A percentile compares a stretch with the other conserved stretches of the same genome.
Conservation (phyloP, 1,284 basidiomycete genomes). For the Ustanciosporium gigantosporum region DNA sequence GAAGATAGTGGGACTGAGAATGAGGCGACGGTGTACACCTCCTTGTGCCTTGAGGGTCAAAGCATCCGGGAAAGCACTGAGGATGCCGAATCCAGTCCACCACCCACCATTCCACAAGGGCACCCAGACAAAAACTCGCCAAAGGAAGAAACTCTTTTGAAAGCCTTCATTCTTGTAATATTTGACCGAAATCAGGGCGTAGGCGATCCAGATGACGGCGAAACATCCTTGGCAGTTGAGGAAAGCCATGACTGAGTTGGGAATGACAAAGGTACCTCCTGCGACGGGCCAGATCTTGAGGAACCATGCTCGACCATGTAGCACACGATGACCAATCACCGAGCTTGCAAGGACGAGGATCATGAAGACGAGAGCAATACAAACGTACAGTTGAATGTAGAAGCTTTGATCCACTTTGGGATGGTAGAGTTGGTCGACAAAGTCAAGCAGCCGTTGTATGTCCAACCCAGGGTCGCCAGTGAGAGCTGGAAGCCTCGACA, state of each 20-base stretch:
- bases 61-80: conserved; percentile 26
- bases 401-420: conserved; percentile 1
- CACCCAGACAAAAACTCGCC: conserved; percentile 6
- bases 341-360: not conserved
- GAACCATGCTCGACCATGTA: conserved; percentile 14
- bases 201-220: conserved; percentile 5
- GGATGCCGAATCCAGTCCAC: conserved; percentile 14
- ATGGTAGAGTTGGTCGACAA: conserved; percentile 9
- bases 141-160: conserved; percentile 6
- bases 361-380: conserved; percentile 1
- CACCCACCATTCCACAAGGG: conserved; percentile 20
- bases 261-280: conserved; percentile 21
- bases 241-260: conserved; percentile 20
- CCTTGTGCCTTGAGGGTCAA: conserved; percentile 10
- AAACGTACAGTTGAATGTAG: conserved; percentile 4
- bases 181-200: conserved; percentile 3
- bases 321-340: conserved; percentile 12
- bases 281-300: conserved; percentile 20
- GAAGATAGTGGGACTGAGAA: conserved; percentile 14
- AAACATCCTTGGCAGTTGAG: conserved; percentile 6
- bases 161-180: conserved; percentile 4
- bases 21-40: conserved; percentile 7
- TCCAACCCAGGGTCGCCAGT: conserved; percentile 8
- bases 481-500: conserved; percentile 4
- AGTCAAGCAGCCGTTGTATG: not conserved